Conservation (phyloP, 1,284 basidiomycete species). For the Fomitopsis pinicola region DNA sequence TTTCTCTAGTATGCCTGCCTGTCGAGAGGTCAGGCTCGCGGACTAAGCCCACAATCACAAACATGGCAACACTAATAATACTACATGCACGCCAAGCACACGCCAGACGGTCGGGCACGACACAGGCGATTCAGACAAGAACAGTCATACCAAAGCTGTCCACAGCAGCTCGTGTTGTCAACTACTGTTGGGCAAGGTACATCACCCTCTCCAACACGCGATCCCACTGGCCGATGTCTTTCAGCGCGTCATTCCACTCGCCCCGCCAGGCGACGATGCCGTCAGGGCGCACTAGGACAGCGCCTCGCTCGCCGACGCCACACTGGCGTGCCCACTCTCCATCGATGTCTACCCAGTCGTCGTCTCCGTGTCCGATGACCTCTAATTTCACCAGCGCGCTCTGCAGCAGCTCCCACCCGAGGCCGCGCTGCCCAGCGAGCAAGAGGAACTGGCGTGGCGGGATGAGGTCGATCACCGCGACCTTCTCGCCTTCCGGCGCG, state of each 20-base stretch:
- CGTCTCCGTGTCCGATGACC: not conserved
- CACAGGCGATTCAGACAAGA: no score
- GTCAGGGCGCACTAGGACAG: not conserved
- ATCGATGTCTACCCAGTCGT: not conserved
- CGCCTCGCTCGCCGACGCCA: not conserved
- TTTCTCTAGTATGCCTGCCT: no score
- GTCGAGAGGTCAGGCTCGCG: not conserved
- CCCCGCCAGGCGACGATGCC: constrained; percentile 1
- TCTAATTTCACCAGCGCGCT: not conserved
- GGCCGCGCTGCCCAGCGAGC: not conserved
- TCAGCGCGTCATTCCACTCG: not conserved
- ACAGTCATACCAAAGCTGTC: not conserved
- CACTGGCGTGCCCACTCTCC: not conserved
- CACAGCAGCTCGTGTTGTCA: not conserved
- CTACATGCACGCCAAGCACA: not conserved
- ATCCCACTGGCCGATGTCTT: not conserved
- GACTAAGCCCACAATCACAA: not conserved
- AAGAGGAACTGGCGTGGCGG: not conserved
- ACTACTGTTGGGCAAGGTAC: not conserved
- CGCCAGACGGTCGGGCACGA: not conserved
- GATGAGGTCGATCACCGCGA: not conserved
- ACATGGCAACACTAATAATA: not conserved
- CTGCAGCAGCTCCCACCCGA: constrained; percentile 1
- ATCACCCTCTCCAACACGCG: not conserved
- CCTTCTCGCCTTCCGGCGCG: not conserved